Evolutionary conservation across 2,329 filamentous ascomycete genomes (phyloP).

Genomic region (Allantophomopsis lycopodina): DNA sequence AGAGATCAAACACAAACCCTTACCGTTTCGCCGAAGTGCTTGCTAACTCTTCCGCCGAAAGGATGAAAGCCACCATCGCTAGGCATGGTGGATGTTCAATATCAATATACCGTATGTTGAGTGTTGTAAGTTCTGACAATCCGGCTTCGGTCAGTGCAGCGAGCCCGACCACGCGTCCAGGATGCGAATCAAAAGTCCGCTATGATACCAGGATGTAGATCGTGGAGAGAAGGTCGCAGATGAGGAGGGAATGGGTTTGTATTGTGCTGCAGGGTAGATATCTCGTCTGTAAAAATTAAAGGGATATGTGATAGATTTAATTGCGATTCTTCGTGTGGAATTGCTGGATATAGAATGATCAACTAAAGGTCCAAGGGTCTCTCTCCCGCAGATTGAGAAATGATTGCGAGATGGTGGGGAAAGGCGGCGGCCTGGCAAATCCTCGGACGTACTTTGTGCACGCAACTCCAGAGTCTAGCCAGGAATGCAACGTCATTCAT

Average conservation of each 20-base stretch:
- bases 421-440: background rate
- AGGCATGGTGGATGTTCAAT: conserved; percentile 9
- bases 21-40: conserved; percentile 35
- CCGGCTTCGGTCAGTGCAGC: background rate
- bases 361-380: too few relatives aligned
- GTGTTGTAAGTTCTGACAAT: background rate
- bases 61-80: conserved; percentile 30
- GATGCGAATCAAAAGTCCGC: background rate
- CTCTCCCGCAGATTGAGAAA: background rate
- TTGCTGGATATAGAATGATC: too few relatives aligned
- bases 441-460: background rate
- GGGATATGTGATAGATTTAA: too few relatives aligned
- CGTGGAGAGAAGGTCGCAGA: background rate
- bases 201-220: background rate
- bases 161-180: background rate
- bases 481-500: too few relatives aligned
- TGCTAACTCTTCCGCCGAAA: conserved; percentile 34
- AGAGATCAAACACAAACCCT: conserved; percentile 5
- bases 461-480: background rate
- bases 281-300: too few relatives aligned
- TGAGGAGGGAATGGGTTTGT: background rate
- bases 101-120: background rate
- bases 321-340: too few relatives aligned
- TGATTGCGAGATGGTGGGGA: too few relatives aligned
- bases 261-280: too few relatives aligned